Conservation (phyloP, 2,329 filamentous ascomycete genomes). For the Bipolaris bicolor region DNA sequence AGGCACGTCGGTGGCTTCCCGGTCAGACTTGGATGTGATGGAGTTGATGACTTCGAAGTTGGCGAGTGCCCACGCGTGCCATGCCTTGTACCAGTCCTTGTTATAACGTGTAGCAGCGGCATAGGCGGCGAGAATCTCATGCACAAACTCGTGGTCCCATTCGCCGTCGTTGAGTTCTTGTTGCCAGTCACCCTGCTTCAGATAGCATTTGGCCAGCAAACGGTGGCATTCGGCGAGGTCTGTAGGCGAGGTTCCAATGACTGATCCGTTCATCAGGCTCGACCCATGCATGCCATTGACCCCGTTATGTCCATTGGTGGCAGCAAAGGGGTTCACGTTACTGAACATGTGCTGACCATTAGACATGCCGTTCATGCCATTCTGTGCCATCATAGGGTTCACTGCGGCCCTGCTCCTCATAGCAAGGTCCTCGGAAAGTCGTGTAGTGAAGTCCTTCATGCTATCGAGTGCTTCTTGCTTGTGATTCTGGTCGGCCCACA, state of each 20-base stretch:
- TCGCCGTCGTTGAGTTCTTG: conserved; percentile 82
- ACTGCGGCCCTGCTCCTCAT: conserved; percentile 44
- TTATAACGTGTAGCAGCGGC: conserved; percentile 92
- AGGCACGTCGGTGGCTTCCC: conserved; percentile 63
- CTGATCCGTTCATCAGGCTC: conserved; percentile 36
- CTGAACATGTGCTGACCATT: conserved; percentile 50
- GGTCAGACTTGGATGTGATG: conserved; percentile 70
- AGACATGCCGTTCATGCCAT: conserved; percentile 51
- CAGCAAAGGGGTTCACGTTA: conserved; percentile 47
- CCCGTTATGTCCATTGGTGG: conserved; percentile 58
- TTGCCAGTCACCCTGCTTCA: conserved; percentile 97
- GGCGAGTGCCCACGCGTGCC: conserved; percentile 97
- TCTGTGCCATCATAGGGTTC: conserved; percentile 44
- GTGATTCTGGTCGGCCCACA: conserved; percentile 75
- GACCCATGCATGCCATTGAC: conserved; percentile 51
- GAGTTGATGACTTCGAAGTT: conserved; percentile 98
- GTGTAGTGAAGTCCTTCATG: conserved; percentile 66
- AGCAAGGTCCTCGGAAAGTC: conserved; percentile 65
- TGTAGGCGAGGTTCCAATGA: conserved; percentile 32
- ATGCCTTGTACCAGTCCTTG: conserved; percentile 96
- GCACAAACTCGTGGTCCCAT: conserved; percentile 85
- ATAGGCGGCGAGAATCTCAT: conserved; percentile 90
- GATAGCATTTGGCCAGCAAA: conserved; percentile 90
- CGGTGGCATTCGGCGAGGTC: conserved; percentile 64
- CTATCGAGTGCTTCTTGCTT: conserved; percentile 57